Conservation (phyloP, 2,329 filamentous ascomycete genomes). For the Trichoderma polysporum region DNA sequence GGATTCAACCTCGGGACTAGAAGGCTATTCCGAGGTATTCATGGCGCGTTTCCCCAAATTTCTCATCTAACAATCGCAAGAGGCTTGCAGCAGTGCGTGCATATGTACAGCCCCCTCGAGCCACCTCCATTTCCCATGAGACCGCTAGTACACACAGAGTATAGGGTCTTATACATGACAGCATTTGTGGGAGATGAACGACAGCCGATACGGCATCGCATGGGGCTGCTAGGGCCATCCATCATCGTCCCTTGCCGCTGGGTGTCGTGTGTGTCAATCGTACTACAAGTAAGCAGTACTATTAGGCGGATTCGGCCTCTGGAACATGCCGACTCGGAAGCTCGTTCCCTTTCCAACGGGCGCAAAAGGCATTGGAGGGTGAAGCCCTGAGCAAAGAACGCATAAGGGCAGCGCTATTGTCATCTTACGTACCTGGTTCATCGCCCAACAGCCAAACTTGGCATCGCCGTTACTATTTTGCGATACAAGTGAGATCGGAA, state of each 20-base stretch:
- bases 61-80: background rate
- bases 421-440: background rate
- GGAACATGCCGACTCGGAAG: conserved; percentile 10
- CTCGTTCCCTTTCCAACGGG: background rate
- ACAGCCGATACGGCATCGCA: background rate
- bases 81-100: background rate
- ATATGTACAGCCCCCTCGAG: background rate
- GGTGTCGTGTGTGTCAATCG: background rate
- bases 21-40: conserved; percentile 6
- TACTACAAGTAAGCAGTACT: background rate
- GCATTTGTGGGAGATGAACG: conserved; percentile 1
- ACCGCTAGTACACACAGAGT: background rate
- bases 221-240: background rate
- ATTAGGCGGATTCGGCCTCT: conserved; percentile 1
- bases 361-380: background rate
- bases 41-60: background rate
- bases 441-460: background rate
- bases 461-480: background rate
- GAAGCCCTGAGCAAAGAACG: background rate
- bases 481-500: background rate
- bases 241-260: background rate
- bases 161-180: conserved; percentile 4
- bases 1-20: background rate
- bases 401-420: background rate
- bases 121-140: background rate